Evolutionary conservation across 805 yeast species (phyloP), one percentile per base, ranked within the genome.

Genomic region (Hanseniaspora lindneri): DNA sequence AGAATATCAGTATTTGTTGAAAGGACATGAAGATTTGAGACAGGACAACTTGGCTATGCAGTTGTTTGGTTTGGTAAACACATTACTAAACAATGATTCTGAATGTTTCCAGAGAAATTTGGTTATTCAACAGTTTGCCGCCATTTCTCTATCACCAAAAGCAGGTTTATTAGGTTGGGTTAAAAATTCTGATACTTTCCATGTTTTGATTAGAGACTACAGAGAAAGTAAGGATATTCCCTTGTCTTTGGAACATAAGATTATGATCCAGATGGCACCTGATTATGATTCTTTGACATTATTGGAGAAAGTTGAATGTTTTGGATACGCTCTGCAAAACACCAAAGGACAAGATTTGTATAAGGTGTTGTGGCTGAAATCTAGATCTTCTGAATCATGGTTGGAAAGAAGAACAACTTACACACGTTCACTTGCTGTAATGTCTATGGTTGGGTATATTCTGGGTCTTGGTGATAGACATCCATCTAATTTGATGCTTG

Each of bases 31-130:
- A 66, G 99, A 92, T 70, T 85, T 92, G 47, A 76, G 99, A 59
- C 99, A 92, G 62, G 99, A 92, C 66, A 85, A 86, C 58, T 72
- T 94, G 63, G 99, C 89, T 24, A 92, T 92, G 98, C 99, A 92
- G 65, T 69, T 92, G 56, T 89, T 92, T 64, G 97, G 97, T 0
- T 70, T 92, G 59, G 97, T 92, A 2, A 92, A 94, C 60, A 87
- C 96, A 0, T 69, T 94, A 42, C 72, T 92, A 54, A 75, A 80
- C 4, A 84, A 84, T 57, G 96, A 92, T 62, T 80, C 96, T 0
- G 98, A 92, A 61, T 87, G 96, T 61, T 92, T 88, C 73, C 88
- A 86, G 68, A 75, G 99, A 54, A 97, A 92, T 62, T 71, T 92
- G 66, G 94, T 84, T 60, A 87, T 92, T 52, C 96, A 87, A 58